Conservation (phyloP, 805 yeast genomes). For the Torulaspora maleeae region DNA sequence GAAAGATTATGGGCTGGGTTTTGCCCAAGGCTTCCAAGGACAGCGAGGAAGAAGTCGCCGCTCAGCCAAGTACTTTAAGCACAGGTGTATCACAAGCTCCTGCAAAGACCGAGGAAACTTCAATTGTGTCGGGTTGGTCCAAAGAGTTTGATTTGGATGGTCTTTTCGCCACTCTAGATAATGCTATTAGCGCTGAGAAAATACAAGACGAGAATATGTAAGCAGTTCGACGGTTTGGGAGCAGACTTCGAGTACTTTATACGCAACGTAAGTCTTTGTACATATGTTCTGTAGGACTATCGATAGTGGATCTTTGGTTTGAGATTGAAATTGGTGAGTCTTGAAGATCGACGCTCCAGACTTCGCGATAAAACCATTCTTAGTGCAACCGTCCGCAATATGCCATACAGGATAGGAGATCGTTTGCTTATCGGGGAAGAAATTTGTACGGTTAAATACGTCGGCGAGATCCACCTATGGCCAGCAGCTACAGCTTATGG, state of each 20-base stretch:
- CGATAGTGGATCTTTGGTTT: background rate
- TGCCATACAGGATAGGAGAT: conserved; percentile 25
- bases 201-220: conserved; percentile 19
- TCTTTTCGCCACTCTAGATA: conserved; percentile 48
- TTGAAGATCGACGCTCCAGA: too few species aligned
- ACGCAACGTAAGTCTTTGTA: background rate
- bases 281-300: background rate
- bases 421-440: conserved; percentile 40
- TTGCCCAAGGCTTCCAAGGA: conserved; percentile 58
- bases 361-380: too few species aligned
- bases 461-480: conserved; percentile 66
- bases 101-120: conserved; percentile 53
- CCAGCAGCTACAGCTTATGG: conserved; percentile 55
- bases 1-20: conserved; percentile 88
- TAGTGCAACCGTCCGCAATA: background rate
- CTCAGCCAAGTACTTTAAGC: conserved; percentile 34
- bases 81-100: conserved; percentile 39
- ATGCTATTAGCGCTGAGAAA: conserved; percentile 28
- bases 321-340: too few species aligned
- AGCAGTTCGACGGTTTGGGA: background rate
- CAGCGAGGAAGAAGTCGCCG: conserved; percentile 21
- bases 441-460: conserved; percentile 57
- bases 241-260: background rate
- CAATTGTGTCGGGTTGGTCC: conserved; percentile 87
- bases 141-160: conserved; percentile 91